Base-by-base conservation (phyloP, 108 stramenopile genomes). In the Cyclotella sp. region DNA sequence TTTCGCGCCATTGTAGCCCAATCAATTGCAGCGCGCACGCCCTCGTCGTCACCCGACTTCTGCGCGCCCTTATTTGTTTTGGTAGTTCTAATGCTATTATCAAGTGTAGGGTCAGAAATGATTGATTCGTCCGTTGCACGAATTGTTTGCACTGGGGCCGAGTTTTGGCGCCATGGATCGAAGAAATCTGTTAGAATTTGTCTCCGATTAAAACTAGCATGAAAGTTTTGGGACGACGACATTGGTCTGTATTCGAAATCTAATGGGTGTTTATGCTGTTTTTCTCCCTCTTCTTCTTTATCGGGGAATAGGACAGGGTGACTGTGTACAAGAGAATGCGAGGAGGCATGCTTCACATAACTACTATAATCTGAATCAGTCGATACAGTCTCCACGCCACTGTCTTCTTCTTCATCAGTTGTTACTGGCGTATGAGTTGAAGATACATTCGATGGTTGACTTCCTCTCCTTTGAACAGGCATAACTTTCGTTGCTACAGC, bases 41-140 rank as follows among this genome's bases (percentile, higher is more conserved):
- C 34, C 12, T 13, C n/a, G 28, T 45, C 43, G 22, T 26, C 44
- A 18, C 22, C 63, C 3, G 63, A n/a, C 18, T 45, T 22, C 7
- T 0, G 9, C 14, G 22, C 18, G 43, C 11, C 55, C 22, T 58
- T 29, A 19, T 45, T 44, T 45, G 9, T 64, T 45, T 44, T 45
- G 22, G 43, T 24, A 3, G 63, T 64, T 26, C 43, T 64, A 14
- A 64, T 64, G 24, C 63, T 64, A 27, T 64, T 64, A 13, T 64
- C 63, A 9, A 64, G 19, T 0, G 63, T 64, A 21, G 63, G 63
- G 9, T 64, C 63, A 13, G 44, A 46, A 12, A 64, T 24, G 16
- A 45, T 10, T 14, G 63, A 64, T 22, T 45, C 63, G 13, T 64
- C 43, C 15, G 3, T 45, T n/a, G 30, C 24, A 64, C 28, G 22